Evolutionary conservation across 345 rosid species (phyloP).

Genomic region (Gossypium anomalum): DNA sequence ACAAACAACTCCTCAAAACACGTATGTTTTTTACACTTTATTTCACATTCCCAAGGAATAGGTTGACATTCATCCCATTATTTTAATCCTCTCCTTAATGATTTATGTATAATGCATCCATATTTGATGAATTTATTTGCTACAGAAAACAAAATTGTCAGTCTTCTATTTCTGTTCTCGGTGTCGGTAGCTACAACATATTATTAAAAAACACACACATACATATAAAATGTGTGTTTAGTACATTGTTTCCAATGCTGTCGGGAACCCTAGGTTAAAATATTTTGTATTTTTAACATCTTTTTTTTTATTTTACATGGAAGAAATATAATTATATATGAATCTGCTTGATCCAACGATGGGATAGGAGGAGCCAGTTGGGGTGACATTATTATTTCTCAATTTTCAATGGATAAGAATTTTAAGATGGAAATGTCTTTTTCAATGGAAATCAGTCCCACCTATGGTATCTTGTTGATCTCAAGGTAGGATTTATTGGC

Average conservation of each 20-base stretch:
- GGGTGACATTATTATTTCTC: neutral
- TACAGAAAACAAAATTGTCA: conserved; percentile 27
- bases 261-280: conserved; percentile 31
- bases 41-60: conserved; percentile 29
- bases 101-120: neutral
- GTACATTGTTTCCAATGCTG: conserved; percentile 38
- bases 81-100: conserved; percentile 19
- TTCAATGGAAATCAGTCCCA: conserved; percentile 18
- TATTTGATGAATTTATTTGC: conserved; percentile 11
- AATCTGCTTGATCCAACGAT: conserved; percentile 7
- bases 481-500: conserved; percentile 22
- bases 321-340: neutral
- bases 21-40: conserved; percentile 20
- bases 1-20: conserved; percentile 20
- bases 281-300: neutral
- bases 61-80: conserved; percentile 34
- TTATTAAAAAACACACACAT: neutral
- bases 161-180: conserved; percentile 24
- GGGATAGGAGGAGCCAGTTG: neutral
- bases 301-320: neutral
- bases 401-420: conserved; percentile 13
- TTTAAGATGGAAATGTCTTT: conserved; percentile 16
- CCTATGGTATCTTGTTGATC: conserved; percentile 30
- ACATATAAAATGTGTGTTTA: conserved; percentile 6
- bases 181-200: conserved; percentile 17